Evolutionary conservation across 768 basidiomycete genomes (phyloP).

Genomic region (Krasilnikovozyma curviuscula): DNA sequence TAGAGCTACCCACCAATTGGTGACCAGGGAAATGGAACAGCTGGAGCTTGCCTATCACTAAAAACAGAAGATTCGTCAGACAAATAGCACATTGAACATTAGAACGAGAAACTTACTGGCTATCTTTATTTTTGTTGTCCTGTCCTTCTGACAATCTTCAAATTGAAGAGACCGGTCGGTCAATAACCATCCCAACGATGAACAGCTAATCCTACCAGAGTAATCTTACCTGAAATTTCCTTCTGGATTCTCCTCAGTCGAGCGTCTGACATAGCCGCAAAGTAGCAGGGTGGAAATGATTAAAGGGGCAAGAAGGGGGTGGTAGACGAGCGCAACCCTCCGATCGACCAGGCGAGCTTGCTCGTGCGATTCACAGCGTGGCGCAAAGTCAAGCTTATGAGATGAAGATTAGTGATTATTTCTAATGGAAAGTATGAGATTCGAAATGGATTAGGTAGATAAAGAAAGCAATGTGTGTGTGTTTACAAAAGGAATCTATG

Average conservation of each 20-base stretch:
- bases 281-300: too few relatives aligned
- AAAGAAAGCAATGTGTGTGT: too few relatives aligned
- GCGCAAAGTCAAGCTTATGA: too few relatives aligned
- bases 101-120: slow-evolving; percentile 30
- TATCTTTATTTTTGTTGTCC: slow-evolving; percentile 64
- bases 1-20: not conserved
- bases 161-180: not conserved
- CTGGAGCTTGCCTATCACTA: not conserved
- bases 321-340: too few relatives aligned
- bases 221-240: slow-evolving; percentile 48
- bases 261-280: slow-evolving; percentile 49
- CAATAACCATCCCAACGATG: not conserved
- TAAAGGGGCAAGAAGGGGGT: too few relatives aligned
- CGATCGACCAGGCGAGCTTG: too few relatives aligned
- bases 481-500: too few relatives aligned
- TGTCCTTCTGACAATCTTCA: slow-evolving; percentile 90
- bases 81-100: too few relatives aligned
- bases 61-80: not conserved
- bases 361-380: too few relatives aligned
- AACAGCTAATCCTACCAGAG: not conserved
- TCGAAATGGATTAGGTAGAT: too few relatives aligned
- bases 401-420: too few relatives aligned
- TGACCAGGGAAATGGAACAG: not conserved
- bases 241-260: slow-evolving; percentile 78
- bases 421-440: too few relatives aligned